Evolutionary conservation across 1,284 basidiomycete species (phyloP), one percentile per base, ranked within the genome.

Genomic region (Fereydounia khargensis): DNA sequence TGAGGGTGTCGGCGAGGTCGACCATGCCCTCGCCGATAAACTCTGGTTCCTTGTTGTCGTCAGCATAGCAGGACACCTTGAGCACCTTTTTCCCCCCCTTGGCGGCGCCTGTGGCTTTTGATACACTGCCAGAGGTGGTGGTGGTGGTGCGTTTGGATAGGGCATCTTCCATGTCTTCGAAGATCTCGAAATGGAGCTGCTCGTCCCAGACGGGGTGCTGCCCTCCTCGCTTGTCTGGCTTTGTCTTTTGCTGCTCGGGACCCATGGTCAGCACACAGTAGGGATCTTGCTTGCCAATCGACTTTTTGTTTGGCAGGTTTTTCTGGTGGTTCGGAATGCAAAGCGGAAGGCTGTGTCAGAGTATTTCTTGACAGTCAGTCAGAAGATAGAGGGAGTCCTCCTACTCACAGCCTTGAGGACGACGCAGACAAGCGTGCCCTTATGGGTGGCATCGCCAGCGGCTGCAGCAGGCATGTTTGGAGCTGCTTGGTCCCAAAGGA

Each of bases 121-220:
- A 47, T 18, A 52, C 47, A 34, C 60, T 41, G 23, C 42, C 59
- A 30, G 42, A 43, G 20, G 40, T 27, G 4, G 54, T 33, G 19
- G 19, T 35, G n/a, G 35, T 46, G 35, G 40, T 39, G 78, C 33
- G 27, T 20, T 81, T 79, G 18, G 33, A 33, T 14, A 84, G 76
- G 7, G 83, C 80, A 65, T 86, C 85, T 42, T 87, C 83, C 17
- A 82, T 79, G 60, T 91, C 89, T 70, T 94, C 90, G 63, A 82
- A 84, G 50, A 99, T 81, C 23, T 87, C 86, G 77, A 98, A 98
- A 35, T 95, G 86, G 62, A 98, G 82, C 78, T 99, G 94, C 71
- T 95, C 91, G 76, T 99, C 95, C 94, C 95, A 99, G 76, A 90
- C 88, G 7, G 94, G 95, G 77, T 95, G 91, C 77, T 98, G 94